Percentiles rank a stretch among this genome's conserved stretches.
Evolutionary conservation across 208 protist genomes (phyloP).

Genomic region (Acanthamoeba healyi): DNA sequence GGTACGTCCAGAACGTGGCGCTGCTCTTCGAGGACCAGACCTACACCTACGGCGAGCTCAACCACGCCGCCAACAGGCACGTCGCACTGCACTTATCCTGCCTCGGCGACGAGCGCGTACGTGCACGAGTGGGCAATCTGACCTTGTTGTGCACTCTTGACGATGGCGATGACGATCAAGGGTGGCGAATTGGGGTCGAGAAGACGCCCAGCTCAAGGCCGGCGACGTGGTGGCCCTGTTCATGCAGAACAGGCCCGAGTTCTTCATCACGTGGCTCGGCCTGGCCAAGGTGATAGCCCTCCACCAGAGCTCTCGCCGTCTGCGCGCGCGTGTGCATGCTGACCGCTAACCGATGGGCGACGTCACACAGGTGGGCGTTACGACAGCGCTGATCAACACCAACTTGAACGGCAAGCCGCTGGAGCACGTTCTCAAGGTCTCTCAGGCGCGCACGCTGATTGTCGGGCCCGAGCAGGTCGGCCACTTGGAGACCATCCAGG

Average conservation of each 20-base stretch:
- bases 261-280: slow-evolving; percentile 57
- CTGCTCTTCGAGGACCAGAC: slow-evolving; percentile 50
- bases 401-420: slow-evolving; percentile 74
- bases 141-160: not conserved
- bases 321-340: not conserved
- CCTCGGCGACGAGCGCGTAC: too few relatives aligned
- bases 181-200: slow-evolving; percentile 45
- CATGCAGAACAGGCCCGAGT: slow-evolving; percentile 67
- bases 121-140: too few relatives aligned
- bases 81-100: not conserved
- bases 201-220: slow-evolving; percentile 34
- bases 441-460: not conserved
- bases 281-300: not conserved
- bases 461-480: slow-evolving; percentile 20
- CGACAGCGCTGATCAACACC: slow-evolving; percentile 79
- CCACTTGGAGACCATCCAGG: not conserved
- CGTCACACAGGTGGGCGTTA: slow-evolving; percentile 74
- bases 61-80: slow-evolving; percentile 1
- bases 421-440: slow-evolving; percentile 19
- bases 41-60: slow-evolving; percentile 39
- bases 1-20: not conserved
- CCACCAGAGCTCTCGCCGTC: not conserved
- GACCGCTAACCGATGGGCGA: slow-evolving; percentile 38
- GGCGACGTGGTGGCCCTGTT: slow-evolving; percentile 75
- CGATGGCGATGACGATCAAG: not conserved